phyloP scores from a whole-genome alignment of 257 asterid genomes.

The Primulina eburnea region DNA sequence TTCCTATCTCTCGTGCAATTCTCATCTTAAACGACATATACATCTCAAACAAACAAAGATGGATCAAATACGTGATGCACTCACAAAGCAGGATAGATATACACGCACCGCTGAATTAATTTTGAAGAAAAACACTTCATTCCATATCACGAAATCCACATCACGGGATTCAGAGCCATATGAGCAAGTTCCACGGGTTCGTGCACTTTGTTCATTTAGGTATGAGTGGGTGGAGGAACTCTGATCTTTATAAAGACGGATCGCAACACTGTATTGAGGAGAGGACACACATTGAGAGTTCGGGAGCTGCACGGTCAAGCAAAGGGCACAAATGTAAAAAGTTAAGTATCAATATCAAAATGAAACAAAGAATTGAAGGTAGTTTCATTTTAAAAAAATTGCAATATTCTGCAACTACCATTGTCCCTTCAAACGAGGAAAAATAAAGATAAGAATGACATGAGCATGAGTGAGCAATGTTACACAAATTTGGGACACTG shows the following conservation, averaged over 20 bases:
- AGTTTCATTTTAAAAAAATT: neutral
- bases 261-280: slow-evolving; percentile 55
- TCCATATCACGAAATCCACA: slow-evolving; percentile 66
- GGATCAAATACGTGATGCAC: slow-evolving; percentile 8
- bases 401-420: neutral
- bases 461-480: neutral
- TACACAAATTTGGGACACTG: no score
- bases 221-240: slow-evolving; percentile 36
- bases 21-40: neutral
- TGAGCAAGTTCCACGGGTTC: slow-evolving; percentile 64
- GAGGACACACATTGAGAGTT: slow-evolving; percentile 67
- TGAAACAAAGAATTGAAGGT: neutral
- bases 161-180: slow-evolving; percentile 49
- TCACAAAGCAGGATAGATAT: slow-evolving; percentile 11
- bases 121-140: slow-evolving; percentile 93
- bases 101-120: slow-evolving; percentile 66
- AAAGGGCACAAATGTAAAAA: slow-evolving; percentile 23
- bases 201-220: slow-evolving; percentile 62
- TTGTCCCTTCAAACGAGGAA: no score
- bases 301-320: slow-evolving; percentile 56
- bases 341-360: slow-evolving; percentile 25
- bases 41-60: slow-evolving; percentile 21
- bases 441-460: neutral
- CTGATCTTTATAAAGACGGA: slow-evolving; percentile 58
- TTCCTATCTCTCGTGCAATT: no score